Evolutionary conservation across 163 green algal genomes (phyloP).

Genomic region (Coccomyxa subellipsoidea): DNA sequence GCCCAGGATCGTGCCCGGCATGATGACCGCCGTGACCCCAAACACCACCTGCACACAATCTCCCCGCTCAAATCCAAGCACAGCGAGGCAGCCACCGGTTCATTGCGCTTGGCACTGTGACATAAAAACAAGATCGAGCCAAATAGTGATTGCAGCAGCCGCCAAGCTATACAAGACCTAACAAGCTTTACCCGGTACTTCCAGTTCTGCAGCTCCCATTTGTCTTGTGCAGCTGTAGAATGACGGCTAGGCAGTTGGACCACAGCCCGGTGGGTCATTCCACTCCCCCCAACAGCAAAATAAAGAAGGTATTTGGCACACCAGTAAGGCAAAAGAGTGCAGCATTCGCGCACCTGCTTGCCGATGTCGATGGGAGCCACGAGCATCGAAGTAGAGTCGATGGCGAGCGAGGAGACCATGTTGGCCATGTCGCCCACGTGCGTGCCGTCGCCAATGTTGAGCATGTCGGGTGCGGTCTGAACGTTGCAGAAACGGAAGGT

Average conservation of each 20-base stretch:
- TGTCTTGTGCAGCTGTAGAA: neutral
- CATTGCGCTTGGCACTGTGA: no score
- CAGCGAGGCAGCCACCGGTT: no score
- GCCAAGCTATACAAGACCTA: no score
- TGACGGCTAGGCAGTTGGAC: no score
- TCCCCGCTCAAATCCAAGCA: no score
- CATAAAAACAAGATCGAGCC: no score
- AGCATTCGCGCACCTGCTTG: constrained; percentile 12
- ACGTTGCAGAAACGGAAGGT: constrained; percentile 12
- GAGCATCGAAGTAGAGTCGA: neutral
- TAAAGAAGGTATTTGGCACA: no score
- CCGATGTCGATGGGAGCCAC: constrained; percentile 6
- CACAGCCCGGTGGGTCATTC: no score
- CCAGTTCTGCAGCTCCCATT: neutral
- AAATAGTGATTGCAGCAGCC: no score
- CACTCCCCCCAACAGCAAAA: no score
- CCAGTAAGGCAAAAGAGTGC: no score
- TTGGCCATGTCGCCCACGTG: constrained; percentile 13
- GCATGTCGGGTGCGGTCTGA: constrained; percentile 7
- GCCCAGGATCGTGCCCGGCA: constrained; percentile 9
- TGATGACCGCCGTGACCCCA: constrained; percentile 6
- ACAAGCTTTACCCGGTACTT: no score
- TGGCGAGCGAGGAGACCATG: neutral
- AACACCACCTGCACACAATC: constrained; percentile 11
- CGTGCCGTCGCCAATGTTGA: constrained; percentile 3